These are phyloP conservation scores for Diaporthe vaccinii DNA, from an alignment of 2,329 filamentous ascomycete species.

Conservation along the genomic window DNA sequence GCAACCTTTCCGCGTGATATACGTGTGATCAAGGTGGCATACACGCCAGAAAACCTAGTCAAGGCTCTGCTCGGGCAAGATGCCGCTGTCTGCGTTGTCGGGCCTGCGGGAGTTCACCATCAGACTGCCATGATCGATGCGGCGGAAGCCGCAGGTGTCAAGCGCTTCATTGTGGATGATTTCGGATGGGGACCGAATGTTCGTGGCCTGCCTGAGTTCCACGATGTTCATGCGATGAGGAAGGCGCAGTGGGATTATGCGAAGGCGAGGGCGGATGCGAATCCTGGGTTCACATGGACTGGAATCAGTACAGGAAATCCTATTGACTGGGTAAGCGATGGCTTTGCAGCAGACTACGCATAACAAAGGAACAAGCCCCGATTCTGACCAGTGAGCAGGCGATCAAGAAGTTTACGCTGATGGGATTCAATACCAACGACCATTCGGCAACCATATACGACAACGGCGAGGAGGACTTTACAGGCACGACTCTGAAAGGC, in stretches of 20 bases:
- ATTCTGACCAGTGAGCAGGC: constrained; percentile 36
- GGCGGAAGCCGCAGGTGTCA: constrained; percentile 48
- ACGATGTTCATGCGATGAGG: constrained; percentile 42
- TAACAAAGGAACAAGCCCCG: too few relatives aligned
- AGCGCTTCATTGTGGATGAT: constrained; percentile 46
- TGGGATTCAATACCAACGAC: constrained; percentile 48
- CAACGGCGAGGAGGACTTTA: constrained; percentile 63
- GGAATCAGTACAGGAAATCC: constrained; percentile 50
- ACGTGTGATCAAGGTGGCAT: constrained; percentile 39
- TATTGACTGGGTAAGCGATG: constrained; percentile 48
- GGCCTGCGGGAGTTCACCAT: constrained; percentile 43
- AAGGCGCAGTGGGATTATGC: constrained; percentile 45
- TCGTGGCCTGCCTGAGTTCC: constrained; percentile 46
- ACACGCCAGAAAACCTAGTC: constrained; percentile 43
- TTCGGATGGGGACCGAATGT: constrained; percentile 47
- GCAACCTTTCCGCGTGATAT: constrained; percentile 44
- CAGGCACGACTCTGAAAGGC: constrained; percentile 60
- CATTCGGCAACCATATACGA: constrained; percentile 58
- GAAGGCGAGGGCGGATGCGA: constrained; percentile 40
- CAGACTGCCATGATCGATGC: constrained; percentile 48
- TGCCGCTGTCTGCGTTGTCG: constrained; percentile 46
- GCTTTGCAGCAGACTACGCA: too few relatives aligned
- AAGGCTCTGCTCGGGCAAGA: constrained; percentile 47
- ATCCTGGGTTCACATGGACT: constrained; percentile 47
- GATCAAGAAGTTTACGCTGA: constrained; percentile 44